phyloP scores from a whole-genome alignment of 805 yeast genomes.

The Barnettozyma siamensis region DNA sequence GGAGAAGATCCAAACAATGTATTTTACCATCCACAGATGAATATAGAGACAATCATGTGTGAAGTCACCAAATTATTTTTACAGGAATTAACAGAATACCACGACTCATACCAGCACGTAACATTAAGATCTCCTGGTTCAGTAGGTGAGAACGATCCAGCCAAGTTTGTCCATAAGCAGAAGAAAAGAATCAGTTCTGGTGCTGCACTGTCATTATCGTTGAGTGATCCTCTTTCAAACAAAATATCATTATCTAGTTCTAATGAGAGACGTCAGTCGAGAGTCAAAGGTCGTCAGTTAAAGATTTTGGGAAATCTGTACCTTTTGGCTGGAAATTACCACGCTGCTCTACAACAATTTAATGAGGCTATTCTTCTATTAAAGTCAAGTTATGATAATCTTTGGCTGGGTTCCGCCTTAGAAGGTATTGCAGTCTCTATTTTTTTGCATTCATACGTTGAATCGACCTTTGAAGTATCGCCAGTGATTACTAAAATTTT shows the following conservation, averaged over 20 bases:
- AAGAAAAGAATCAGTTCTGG: conserved; percentile 35
- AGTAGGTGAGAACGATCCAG: conserved; percentile 44
- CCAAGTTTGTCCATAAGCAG: conserved; percentile 32
- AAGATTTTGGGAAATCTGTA: conserved; percentile 75
- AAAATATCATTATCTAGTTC: conserved; percentile 30
- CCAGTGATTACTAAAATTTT: conserved; percentile 28
- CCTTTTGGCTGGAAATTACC: conserved; percentile 71
- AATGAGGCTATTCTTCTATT: conserved; percentile 64
- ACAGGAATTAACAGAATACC: conserved; percentile 57
- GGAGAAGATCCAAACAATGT: conserved; percentile 1
- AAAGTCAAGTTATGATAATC: conserved; percentile 59
- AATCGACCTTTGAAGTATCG: conserved; percentile 41
- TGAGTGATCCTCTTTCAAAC: conserved; percentile 29
- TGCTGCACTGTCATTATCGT: conserved; percentile 17
- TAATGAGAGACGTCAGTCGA: conserved; percentile 32
- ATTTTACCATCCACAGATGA: conserved; percentile 17
- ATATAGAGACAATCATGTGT: conserved; percentile 61
- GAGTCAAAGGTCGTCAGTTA: conserved; percentile 64
- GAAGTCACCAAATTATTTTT: conserved; percentile 65
- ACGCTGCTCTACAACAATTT: conserved; percentile 65
- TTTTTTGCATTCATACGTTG: conserved; percentile 52
- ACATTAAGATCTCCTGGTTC: conserved; percentile 80
- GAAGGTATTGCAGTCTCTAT: conserved; percentile 73
- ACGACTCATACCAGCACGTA: conserved; percentile 69
- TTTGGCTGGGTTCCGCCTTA: conserved; percentile 88